Percentiles rank a stretch among this genome's conserved stretches.
phyloP scores from a whole-genome alignment of 75 land plant genomes.

The Pinus taeda region DNA sequence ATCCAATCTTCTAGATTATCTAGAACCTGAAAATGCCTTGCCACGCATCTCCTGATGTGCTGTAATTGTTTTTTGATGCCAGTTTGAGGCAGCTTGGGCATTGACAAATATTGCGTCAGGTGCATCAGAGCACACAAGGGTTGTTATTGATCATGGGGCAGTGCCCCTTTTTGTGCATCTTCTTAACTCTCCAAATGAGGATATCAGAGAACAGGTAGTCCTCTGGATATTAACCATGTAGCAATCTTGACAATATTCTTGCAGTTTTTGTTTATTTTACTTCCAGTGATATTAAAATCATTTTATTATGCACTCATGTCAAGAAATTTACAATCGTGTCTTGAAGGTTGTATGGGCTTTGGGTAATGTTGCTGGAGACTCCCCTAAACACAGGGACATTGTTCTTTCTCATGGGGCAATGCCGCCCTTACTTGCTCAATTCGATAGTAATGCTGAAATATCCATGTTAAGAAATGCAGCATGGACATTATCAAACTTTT shows the following conservation, averaged over 20 bases:
- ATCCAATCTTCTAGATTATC: too few species aligned
- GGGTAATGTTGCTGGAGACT: constrained; percentile 34
- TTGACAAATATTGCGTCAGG: constrained; percentile 51
- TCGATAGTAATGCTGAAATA: constrained; percentile 9
- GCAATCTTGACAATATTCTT: neutral
- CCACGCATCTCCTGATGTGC: too few species aligned
- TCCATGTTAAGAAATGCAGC: constrained; percentile 30
- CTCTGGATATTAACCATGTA: neutral
- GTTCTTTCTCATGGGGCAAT: constrained; percentile 22
- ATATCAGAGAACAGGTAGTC: constrained; percentile 45
- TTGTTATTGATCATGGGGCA: constrained; percentile 43
- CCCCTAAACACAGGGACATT: constrained; percentile 21
- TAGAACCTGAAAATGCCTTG: too few species aligned
- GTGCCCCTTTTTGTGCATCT: constrained; percentile 45
- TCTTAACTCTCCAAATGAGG: constrained; percentile 42
- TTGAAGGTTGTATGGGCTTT: constrained; percentile 28
- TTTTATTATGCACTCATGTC: neutral
- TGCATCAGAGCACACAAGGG: constrained; percentile 39
- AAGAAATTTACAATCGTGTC: neutral
- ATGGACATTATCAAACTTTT: constrained; percentile 46
- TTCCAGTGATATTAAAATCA: neutral
- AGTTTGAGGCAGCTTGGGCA: constrained; percentile 60
- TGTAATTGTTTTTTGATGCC: constrained; percentile 32
- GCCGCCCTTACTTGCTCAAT: constrained; percentile 18
- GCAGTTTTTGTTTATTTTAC: neutral